Base-by-base conservation (phyloP, 306 rosid genomes). In the Acacia melanoxylon region DNA sequence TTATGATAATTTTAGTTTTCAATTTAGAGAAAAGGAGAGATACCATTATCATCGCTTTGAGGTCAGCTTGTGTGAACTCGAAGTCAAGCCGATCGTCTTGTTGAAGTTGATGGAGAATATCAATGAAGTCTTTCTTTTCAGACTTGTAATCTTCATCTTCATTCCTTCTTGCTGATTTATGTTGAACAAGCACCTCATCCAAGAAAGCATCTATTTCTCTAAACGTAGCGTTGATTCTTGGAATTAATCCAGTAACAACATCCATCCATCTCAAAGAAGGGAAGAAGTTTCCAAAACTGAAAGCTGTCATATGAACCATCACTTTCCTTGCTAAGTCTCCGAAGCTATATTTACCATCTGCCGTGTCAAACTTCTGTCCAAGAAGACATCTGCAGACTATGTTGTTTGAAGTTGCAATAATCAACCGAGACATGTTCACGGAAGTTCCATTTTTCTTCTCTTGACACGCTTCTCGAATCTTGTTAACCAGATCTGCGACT, bases 211-310 rank as follows among this genome's bases (percentile, higher is more conserved):
- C 90, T 5, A 85, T 2, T 10, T 59, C 76, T 20, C 0, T 0
- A 17, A 63, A 79, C 13, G 72, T 68, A 14, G 70, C 20, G 49
- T 80, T 86, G 8, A 91, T 31, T 1, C 72, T 10, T 0, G 65
- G 25, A 16, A 61, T 42, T 2, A 54, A 56, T 0, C 91, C 89
- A 1, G 77, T 86, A 2, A 89, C 41, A 70, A 13, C 22, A 59
- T 88, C 92, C 25, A 89, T 1, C 91, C 91, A 89, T 20, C 78
- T 41, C 56, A 89, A 68, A 9, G 33, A 68, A 61, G 89, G 91
- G 61, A 79, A 87, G 58, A 54, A 81, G 79, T 91, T 86, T 29
- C 87, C 84, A 3, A 86, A 66, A 16, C 83, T 20, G 25, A 83
- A 87, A 24, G 75, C 48, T 33, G 4, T 0, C 0, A 83, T 0